Percentiles rank a stretch among this genome's conserved stretches.
These are phyloP conservation scores for Crithidia bombi DNA, from an alignment of 208 protist species.

Conservation along the genomic window DNA sequence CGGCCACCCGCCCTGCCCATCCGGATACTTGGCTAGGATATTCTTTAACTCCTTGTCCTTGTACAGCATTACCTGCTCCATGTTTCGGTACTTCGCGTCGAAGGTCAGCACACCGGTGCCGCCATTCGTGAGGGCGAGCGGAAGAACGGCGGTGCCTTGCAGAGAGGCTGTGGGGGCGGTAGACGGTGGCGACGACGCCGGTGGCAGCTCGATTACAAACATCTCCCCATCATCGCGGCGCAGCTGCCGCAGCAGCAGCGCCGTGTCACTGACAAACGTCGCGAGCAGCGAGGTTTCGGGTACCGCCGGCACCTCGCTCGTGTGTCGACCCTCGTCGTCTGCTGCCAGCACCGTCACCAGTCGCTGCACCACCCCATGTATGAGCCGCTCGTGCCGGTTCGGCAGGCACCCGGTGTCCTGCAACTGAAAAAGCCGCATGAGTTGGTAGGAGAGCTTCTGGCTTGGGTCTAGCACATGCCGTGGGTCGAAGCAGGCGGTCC, in stretches of 20 bases:
- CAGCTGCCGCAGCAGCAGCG: constrained; percentile 44
- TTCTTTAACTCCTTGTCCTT: constrained; percentile 76
- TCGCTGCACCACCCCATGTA: constrained; percentile 28
- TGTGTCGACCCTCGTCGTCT: constrained; percentile 7
- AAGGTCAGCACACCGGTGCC: constrained; percentile 61
- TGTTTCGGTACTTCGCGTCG: constrained; percentile 61
- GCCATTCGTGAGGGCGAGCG: constrained; percentile 66
- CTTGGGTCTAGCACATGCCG: constrained; percentile 23
- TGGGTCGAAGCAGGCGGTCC: constrained; percentile 28
- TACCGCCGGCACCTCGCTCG: background rate
- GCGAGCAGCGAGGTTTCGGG: constrained; percentile 8
- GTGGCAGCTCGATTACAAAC: constrained; percentile 56
- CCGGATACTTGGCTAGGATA: constrained; percentile 81
- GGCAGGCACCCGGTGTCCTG: constrained; percentile 33
- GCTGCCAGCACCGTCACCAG: constrained; percentile 30
- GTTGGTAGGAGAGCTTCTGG: constrained; percentile 26
- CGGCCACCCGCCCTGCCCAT: constrained; percentile 79
- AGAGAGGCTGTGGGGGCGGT: constrained; percentile 1
- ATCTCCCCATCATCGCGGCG: constrained; percentile 55
- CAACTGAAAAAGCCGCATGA: constrained; percentile 32
- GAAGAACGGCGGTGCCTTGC: constrained; percentile 39
- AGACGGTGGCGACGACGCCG: background rate
- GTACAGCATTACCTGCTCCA: constrained; percentile 81
- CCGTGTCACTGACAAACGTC: constrained; percentile 50
- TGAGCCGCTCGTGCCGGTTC: constrained; percentile 29